Percentiles rank a stretch among this genome's conserved stretches.
phyloP scores from a whole-genome alignment of 345 rosid species.

The Melaleuca quinquenervia region DNA sequence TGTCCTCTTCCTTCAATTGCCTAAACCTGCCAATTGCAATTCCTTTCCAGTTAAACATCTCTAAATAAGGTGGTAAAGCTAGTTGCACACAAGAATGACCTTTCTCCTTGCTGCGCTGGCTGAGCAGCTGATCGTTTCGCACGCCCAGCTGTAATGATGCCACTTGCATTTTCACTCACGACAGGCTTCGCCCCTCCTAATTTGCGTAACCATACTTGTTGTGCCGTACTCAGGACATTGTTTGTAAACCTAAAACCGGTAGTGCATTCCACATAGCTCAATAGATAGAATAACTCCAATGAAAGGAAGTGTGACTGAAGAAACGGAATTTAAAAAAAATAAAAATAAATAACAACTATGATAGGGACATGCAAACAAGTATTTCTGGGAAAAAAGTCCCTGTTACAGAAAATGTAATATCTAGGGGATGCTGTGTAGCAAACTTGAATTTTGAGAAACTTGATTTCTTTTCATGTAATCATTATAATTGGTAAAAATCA shows the following conservation, averaged over 20 bases:
- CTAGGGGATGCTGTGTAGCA: not conserved
- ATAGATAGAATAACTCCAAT: not conserved
- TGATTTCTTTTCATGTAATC: not conserved
- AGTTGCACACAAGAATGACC: constrained; percentile 23
- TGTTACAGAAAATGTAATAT: not conserved
- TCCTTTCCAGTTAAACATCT: constrained; percentile 5
- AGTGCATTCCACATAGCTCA: not conserved
- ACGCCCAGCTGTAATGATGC: constrained; percentile 87
- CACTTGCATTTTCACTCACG: constrained; percentile 66
- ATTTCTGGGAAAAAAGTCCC: not conserved
- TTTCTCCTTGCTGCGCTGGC: constrained; percentile 57
- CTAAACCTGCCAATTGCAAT: constrained; percentile 48
- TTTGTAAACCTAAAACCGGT: constrained; percentile 68
- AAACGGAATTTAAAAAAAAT: not conserved
- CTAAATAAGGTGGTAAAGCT: not conserved
- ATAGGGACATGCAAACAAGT: not conserved
- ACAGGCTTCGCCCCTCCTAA: constrained; percentile 90
- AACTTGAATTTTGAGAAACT: not conserved
- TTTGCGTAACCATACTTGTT: constrained; percentile 94
- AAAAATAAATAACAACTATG: not conserved
- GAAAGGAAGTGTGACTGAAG: not conserved
- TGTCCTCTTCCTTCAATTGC: constrained; percentile 66
- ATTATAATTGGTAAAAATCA: not conserved
- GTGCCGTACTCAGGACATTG: constrained; percentile 91
- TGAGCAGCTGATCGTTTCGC: constrained; percentile 82